These are phyloP conservation scores for Penicillium cinerascens DNA, from an alignment of 495 filamentous ascomycete species.

Conservation along the genomic window DNA sequence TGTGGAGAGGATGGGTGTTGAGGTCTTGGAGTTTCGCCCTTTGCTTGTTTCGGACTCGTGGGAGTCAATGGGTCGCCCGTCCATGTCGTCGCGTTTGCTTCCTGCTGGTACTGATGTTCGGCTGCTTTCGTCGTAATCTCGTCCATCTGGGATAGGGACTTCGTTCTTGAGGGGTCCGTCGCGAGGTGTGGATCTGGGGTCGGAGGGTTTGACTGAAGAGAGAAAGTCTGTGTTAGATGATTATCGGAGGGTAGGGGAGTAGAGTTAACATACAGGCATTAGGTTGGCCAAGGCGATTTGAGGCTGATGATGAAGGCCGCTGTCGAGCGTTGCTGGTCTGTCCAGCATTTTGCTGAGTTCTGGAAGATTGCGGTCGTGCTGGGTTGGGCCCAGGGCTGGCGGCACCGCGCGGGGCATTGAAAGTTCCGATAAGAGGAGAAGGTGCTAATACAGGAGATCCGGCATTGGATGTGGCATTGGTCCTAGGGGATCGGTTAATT, in stretches of 20 bases:
- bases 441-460: slow-evolving; percentile 69
- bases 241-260: not conserved
- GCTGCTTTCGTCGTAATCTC: slow-evolving; percentile 22
- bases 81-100: slow-evolving; percentile 32
- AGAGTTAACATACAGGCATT: slow-evolving; percentile 26
- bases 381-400: slow-evolving; percentile 44
- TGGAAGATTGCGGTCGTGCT: slow-evolving; percentile 56
- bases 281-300: slow-evolving; percentile 40
- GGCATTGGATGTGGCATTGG: slow-evolving; percentile 46
- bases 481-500: slow-evolving; percentile 32
- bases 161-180: slow-evolving; percentile 33
- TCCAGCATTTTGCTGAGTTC: slow-evolving; percentile 65
- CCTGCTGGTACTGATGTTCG: slow-evolving; percentile 31
- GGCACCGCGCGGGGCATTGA: slow-evolving; percentile 47
- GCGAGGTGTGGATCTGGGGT: slow-evolving; percentile 30
- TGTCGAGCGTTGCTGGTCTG: slow-evolving; percentile 54
- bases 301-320: slow-evolving; percentile 57
- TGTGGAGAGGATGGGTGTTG: slow-evolving; percentile 44
- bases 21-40: slow-evolving; percentile 56
- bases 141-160: slow-evolving; percentile 23
- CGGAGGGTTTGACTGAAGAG: slow-evolving; percentile 34
- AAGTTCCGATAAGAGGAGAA: slow-evolving; percentile 65
- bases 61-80: slow-evolving; percentile 28
- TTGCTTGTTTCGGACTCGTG: slow-evolving; percentile 30
- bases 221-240: slow-evolving; percentile 2